A percentile compares a stretch with the other conserved stretches of the same genome.
These are phyloP conservation scores for Arthroderma sp. DNA, from an alignment of 2,329 filamentous ascomycete species.

Conservation along the genomic window DNA sequence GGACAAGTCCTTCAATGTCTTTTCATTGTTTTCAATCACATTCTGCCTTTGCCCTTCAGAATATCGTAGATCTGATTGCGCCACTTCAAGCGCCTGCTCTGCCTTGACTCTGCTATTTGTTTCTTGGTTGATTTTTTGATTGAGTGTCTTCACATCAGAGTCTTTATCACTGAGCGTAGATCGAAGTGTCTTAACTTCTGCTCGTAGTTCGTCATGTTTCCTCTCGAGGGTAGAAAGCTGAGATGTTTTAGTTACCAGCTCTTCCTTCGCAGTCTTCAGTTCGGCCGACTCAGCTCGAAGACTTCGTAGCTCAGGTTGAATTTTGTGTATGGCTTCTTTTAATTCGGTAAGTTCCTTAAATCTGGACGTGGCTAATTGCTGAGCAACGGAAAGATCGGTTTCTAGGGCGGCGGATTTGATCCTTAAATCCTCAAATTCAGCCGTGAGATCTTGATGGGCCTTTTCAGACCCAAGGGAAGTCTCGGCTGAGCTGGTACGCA, in stretches of 20 bases:
- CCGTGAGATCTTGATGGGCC: constrained; percentile 41
- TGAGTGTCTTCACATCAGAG: constrained; percentile 60
- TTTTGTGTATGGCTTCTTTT: constrained; percentile 65
- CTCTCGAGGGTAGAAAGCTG: constrained; percentile 67
- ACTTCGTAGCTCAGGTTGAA: constrained; percentile 70
- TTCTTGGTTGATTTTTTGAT: constrained; percentile 66
- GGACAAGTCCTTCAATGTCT: constrained; percentile 54
- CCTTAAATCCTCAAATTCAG: constrained; percentile 59
- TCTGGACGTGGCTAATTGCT: constrained; percentile 71
- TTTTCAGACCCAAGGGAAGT: constrained; percentile 37
- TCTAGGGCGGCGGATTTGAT: constrained; percentile 56
- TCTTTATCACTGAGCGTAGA: constrained; percentile 62
- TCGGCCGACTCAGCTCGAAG: constrained; percentile 64
- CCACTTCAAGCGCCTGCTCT: constrained; percentile 64
- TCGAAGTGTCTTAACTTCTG: constrained; percentile 57
- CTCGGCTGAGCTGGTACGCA: constrained; percentile 36
- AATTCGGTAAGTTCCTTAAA: constrained; percentile 81
- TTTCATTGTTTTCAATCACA: constrained; percentile 59
- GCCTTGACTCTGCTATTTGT: constrained; percentile 56
- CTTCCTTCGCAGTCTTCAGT: constrained; percentile 62
- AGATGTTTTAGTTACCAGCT: constrained; percentile 48
- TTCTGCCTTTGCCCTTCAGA: constrained; percentile 70
- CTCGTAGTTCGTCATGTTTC: constrained; percentile 66
- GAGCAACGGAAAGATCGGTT: constrained; percentile 70
- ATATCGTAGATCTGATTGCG: constrained; percentile 63